A percentile compares a stretch with the other conserved stretches of the same genome.
Evolutionary conservation across 2,329 filamentous ascomycete species (phyloP).

Genomic region (Diaporthe ilicicola): DNA sequence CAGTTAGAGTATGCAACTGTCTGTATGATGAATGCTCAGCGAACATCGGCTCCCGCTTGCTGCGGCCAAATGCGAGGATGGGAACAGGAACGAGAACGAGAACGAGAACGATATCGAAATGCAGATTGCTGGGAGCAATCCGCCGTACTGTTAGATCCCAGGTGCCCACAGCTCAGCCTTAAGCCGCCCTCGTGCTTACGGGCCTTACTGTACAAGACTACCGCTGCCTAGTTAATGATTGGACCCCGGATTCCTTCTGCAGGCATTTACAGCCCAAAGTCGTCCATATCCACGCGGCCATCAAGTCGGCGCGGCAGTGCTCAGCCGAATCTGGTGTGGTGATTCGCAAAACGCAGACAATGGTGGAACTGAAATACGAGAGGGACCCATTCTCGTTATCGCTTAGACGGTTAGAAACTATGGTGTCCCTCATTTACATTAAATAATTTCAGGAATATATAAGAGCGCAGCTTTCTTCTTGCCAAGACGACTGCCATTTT

Average conservation of each 20-base stretch:
- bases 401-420: background rate
- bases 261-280: background rate
- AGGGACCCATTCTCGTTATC: background rate
- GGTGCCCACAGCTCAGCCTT: background rate
- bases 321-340: background rate
- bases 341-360: background rate
- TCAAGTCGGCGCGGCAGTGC: background rate
- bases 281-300: background rate
- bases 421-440: background rate
- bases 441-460: background rate
- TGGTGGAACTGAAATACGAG: background rate
- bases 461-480: background rate
- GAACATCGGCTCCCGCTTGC: background rate
- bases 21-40: background rate
- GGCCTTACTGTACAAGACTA: background rate
- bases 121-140: background rate
- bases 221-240: background rate
- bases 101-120: conserved; percentile 12
- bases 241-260: background rate
- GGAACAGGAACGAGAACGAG: conserved; percentile 1
- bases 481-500: background rate
- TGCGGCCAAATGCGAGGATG: background rate
- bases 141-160: background rate
- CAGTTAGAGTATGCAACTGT: background rate
- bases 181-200: background rate